Conservation (phyloP, 2,329 filamentous ascomycete species). For the Hymenoscyphus infarciens region DNA sequence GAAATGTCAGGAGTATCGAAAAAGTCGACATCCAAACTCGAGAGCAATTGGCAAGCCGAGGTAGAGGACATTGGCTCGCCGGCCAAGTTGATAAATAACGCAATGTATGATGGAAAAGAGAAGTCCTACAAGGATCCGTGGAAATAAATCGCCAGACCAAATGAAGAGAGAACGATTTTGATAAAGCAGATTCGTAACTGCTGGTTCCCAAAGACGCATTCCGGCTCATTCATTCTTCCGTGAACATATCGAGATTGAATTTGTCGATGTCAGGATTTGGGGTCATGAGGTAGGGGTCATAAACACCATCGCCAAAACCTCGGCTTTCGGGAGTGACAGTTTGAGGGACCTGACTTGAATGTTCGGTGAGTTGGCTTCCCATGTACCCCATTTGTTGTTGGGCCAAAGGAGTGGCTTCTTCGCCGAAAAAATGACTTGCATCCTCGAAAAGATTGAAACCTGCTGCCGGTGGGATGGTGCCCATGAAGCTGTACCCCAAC, state of each 20-base stretch:
- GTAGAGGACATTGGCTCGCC: neutral
- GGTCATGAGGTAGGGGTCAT: too few relatives aligned
- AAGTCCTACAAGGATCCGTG: neutral
- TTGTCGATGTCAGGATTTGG: neutral
- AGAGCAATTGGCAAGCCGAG: conserved; percentile 4
- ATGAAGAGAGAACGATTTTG: neutral
- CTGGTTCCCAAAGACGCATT: neutral
- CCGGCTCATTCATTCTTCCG: neutral
- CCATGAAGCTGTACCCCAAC: too few relatives aligned
- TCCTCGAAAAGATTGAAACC: too few relatives aligned
- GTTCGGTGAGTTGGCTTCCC: neutral
- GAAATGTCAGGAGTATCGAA: neutral
- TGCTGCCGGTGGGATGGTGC: too few relatives aligned
- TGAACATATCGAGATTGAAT: neutral
- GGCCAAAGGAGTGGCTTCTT: too few relatives aligned
- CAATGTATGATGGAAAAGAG: neutral
- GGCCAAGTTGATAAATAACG: neutral
- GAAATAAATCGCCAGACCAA: neutral
- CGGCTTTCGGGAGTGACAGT: neutral
- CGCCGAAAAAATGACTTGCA: too few relatives aligned
- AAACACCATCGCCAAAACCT: neutral
- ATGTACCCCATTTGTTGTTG: too few relatives aligned
- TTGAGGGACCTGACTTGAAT: neutral
- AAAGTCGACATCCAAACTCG: conserved; percentile 5
- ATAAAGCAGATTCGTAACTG: neutral